Evolutionary conservation across 768 basidiomycete species (phyloP).

Genomic region (Rhodocollybia butyracea): DNA sequence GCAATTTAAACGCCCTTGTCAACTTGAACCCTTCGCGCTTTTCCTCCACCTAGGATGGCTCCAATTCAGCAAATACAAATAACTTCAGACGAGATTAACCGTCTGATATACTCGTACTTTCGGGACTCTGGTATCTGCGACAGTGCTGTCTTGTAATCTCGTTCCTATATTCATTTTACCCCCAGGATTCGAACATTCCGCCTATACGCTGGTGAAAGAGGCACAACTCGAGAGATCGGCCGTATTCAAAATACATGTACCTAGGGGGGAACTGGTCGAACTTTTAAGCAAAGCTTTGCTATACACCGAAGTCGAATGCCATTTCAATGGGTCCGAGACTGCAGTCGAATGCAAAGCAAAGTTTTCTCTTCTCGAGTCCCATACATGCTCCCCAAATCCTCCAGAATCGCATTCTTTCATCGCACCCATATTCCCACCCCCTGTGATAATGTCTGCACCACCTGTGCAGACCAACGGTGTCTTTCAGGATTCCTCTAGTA

Average conservation of each 20-base stretch:
- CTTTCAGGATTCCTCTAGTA: slow-evolving; percentile 8
- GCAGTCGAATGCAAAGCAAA: slow-evolving; percentile 62
- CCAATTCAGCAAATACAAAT: slow-evolving; percentile 45
- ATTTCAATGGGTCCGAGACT: slow-evolving; percentile 66
- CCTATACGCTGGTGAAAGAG: slow-evolving; percentile 78
- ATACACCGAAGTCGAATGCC: slow-evolving; percentile 80
- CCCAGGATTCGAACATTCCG: slow-evolving; percentile 76
- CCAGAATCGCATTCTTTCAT: slow-evolving; percentile 21
- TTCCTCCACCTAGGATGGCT: neutral
- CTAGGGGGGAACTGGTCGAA: slow-evolving; percentile 78
- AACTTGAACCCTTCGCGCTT: neutral
- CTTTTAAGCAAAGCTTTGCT: slow-evolving; percentile 77
- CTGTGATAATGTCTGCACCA: slow-evolving; percentile 7
- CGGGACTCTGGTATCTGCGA: slow-evolving; percentile 77
- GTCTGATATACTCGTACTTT: slow-evolving; percentile 81
- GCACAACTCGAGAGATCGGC: slow-evolving; percentile 67
- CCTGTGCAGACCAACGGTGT: slow-evolving; percentile 9
- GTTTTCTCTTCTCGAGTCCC: slow-evolving; percentile 75
- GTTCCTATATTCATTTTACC: slow-evolving; percentile 8
- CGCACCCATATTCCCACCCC: slow-evolving; percentile 10
- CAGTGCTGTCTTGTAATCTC: too few relatives aligned
- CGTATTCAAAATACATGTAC: slow-evolving; percentile 64
- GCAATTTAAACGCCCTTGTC: neutral
- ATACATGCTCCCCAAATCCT: slow-evolving; percentile 61
- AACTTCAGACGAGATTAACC: slow-evolving; percentile 81